These are phyloP conservation scores for Aspergillus ellipticus DNA, from an alignment of 495 filamentous ascomycete species.

Conservation along the genomic window DNA sequence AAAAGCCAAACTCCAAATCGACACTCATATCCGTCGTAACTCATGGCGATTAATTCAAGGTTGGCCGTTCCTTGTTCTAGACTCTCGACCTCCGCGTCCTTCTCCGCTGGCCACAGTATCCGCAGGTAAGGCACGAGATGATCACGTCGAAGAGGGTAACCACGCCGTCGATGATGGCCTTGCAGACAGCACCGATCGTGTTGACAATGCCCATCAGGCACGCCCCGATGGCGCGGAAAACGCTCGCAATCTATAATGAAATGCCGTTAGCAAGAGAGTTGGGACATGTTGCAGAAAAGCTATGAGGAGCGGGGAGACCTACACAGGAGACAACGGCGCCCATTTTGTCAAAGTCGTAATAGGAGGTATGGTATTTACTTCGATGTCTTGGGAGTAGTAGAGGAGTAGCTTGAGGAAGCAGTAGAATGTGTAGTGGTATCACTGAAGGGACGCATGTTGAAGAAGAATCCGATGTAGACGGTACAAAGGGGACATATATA, in stretches of 20 bases:
- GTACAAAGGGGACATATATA: too few species aligned
- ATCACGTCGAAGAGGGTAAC: slow-evolving; percentile 77
- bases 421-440: background rate
- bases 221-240: slow-evolving; percentile 80
- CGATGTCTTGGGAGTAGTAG: background rate
- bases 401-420: background rate
- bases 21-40: background rate
- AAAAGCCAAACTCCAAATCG: background rate
- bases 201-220: slow-evolving; percentile 82
- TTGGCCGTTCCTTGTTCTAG: background rate
- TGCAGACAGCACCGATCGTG: slow-evolving; percentile 70
- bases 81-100: slow-evolving; percentile 24
- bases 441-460: background rate
- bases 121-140: slow-evolving; percentile 84
- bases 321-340: slow-evolving; percentile 95
- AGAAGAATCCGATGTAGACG: too few species aligned
- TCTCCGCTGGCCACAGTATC: slow-evolving; percentile 43
- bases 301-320: slow-evolving; percentile 41
- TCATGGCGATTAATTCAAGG: background rate
- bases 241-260: slow-evolving; percentile 60
- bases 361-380: background rate
- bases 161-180: slow-evolving; percentile 78
- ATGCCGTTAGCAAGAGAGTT: slow-evolving; percentile 15
- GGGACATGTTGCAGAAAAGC: background rate
- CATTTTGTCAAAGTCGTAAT: slow-evolving; percentile 55